A percentile compares a stretch with the other conserved stretches of the same genome.
Evolutionary conservation across 257 asterid species (phyloP).

Genomic region (Penstemon eatonii): DNA sequence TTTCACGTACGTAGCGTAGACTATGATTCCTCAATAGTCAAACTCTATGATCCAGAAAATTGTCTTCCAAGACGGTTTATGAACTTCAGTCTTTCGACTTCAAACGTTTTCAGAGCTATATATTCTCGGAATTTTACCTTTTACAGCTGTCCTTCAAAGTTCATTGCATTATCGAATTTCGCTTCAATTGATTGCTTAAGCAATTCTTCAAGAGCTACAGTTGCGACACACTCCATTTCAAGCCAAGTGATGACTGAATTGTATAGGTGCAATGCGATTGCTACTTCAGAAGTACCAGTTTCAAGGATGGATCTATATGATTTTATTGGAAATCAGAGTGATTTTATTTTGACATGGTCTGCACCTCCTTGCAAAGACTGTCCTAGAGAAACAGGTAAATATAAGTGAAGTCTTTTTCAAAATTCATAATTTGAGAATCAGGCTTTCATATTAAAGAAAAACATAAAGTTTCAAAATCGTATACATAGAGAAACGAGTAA

Average conservation of each 20-base stretch:
- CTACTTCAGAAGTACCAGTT: slow-evolving; percentile 27
- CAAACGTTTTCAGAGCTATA: slow-evolving; percentile 18
- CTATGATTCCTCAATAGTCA: neutral
- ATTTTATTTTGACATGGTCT: slow-evolving; percentile 33
- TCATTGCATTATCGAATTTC: neutral
- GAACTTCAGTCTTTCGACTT: slow-evolving; percentile 27
- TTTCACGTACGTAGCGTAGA: slow-evolving; percentile 27
- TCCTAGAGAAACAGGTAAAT: neutral
- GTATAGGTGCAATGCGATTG: slow-evolving; percentile 11
- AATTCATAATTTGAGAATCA: too few species aligned
- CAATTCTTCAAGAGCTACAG: slow-evolving; percentile 22
- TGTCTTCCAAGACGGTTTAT: slow-evolving; percentile 31
- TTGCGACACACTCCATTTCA: neutral
- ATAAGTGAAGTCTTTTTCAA: too few species aligned
- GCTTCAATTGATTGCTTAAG: slow-evolving; percentile 24
- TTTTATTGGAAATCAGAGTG: neutral
- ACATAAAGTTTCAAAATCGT: too few species aligned
- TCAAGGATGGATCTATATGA: neutral
- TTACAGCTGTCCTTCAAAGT: slow-evolving; percentile 22
- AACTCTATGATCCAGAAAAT: slow-evolving; percentile 29
- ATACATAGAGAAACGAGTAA: too few species aligned
- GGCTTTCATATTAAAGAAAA: too few species aligned
- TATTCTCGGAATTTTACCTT: slow-evolving; percentile 12
- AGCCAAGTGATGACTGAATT: neutral
- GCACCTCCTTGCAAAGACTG: slow-evolving; percentile 24